A percentile compares a stretch with the other conserved stretches of the same genome.
Evolutionary conservation across 169 alveolate genomes (phyloP).

Genomic region (Plasmodium gallinaceum): DNA sequence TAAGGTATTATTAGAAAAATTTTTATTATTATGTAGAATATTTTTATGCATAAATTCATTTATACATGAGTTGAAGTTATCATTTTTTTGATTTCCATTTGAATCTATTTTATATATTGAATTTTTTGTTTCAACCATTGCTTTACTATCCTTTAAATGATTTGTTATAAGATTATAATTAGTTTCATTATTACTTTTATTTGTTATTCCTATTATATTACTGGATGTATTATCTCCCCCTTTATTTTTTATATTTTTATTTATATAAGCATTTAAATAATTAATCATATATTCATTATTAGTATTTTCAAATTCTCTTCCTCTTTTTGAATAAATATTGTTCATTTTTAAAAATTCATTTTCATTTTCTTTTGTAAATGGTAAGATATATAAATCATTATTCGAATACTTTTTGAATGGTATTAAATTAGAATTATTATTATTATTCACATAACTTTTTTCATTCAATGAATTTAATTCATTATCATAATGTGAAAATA

Average conservation of each 20-base stretch:
- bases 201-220: neutral
- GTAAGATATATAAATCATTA: neutral
- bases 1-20: neutral
- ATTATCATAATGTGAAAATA: slow-evolving; percentile 10
- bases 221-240: neutral
- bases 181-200: neutral
- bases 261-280: slow-evolving; percentile 27
- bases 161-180: neutral
- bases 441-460: slow-evolving; percentile 3
- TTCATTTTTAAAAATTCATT: slow-evolving; percentile 17
- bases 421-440: neutral
- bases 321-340: neutral
- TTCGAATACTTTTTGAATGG: neutral
- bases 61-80: neutral
- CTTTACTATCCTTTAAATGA: neutral
- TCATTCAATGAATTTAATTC: slow-evolving; percentile 15
- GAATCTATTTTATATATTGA: neutral
- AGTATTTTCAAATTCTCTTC: neutral
- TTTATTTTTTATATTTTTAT: slow-evolving; percentile 13
- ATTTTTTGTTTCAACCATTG: neutral
- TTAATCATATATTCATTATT: slow-evolving; percentile 24
- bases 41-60: neutral
- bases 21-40: neutral
- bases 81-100: neutral
- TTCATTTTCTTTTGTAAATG: neutral